phyloP scores from a whole-genome alignment of 2,329 filamentous ascomycete species.

The Simplicillium aogashimaense region DNA sequence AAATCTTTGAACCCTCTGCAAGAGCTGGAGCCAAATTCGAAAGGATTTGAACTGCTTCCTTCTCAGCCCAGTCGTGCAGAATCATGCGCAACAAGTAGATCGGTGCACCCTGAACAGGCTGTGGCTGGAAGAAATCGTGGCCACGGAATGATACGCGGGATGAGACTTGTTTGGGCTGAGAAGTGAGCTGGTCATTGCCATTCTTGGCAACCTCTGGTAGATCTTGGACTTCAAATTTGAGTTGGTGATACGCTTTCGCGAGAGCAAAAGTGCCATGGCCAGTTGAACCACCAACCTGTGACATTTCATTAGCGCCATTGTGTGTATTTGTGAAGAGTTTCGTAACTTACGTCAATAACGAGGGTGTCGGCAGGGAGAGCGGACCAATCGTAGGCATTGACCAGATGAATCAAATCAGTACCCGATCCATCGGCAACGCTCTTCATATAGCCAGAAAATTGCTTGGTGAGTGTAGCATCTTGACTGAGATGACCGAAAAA shows the following conservation, averaged over 20 bases:
- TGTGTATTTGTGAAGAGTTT: too few relatives aligned
- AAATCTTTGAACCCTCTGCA: background rate
- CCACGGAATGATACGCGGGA: constrained; percentile 8
- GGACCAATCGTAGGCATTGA: constrained; percentile 27
- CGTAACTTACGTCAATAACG: constrained; percentile 20
- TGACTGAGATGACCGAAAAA: constrained; percentile 21
- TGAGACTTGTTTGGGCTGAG: constrained; percentile 4
- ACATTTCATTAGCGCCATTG: too few relatives aligned
- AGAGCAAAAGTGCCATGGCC: constrained; percentile 20
- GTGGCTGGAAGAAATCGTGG: constrained; percentile 26
- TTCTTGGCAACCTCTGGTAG: constrained; percentile 10
- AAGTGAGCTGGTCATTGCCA: constrained; percentile 2
- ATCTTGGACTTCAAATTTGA: constrained; percentile 22
- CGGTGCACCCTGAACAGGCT: constrained; percentile 27
- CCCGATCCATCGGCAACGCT: constrained; percentile 18
- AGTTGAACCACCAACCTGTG: constrained; percentile 18
- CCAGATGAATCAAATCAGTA: constrained; percentile 16
- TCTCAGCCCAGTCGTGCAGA: constrained; percentile 39
- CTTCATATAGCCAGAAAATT: constrained; percentile 22
- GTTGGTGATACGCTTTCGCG: constrained; percentile 15
- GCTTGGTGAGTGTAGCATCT: constrained; percentile 10
- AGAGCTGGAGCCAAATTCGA: too few relatives aligned
- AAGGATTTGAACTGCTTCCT: constrained; percentile 22
- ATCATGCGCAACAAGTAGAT: constrained; percentile 37
- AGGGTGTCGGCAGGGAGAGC: constrained; percentile 9